Evolutionary conservation across 108 stramenopile species (phyloP), one percentile per base, ranked within the genome.

Genomic region (Cyclotella cryptica): DNA sequence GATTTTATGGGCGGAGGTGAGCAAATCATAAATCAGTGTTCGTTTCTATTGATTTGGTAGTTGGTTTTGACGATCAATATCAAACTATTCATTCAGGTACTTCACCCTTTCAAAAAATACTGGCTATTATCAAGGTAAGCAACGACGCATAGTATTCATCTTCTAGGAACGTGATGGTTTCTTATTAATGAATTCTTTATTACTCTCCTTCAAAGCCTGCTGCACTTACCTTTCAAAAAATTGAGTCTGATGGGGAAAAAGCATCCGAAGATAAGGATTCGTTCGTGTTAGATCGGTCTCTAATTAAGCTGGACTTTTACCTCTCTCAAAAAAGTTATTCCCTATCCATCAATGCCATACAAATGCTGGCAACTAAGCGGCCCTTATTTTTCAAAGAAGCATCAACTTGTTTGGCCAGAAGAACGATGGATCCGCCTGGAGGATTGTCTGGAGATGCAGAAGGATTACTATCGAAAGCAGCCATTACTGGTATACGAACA

Each of bases 301-400:
- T 69, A 57, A 47, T 93, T 26, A 91, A 93, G 54, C 86, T 90
- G 60, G 94, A 95, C 68, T 93, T 95, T 81, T 57, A 46, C 66
- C 79, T 96, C n/a, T 77, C 84, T n/a, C 86, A 89, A 61, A 96
- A 96, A 63, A 88, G 92, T 7, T 94, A 96, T 74, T 77, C 93
- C 12, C 72, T 96, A 42, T 81, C 89, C 24, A 84, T 96, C 78
- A 96, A 96, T 74, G 95, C 95, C 17, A 43, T 96, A 11, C 78
- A 90, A 24, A 88, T 92, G 64, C 58, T 92, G 54, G 90, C 90
- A 14, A 84, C 85, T 1, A 93, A 91, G 59, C 88, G 95, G 17
- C 91, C 90, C 11, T 66, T 84, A n/a, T 92, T 89, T 70, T 96
- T 96, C 72, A 85, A 88, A 49, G 92, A 91, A 57, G 88, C 90